Conservation (phyloP, 441 rosid species). For the Adansonia grandidieri region DNA sequence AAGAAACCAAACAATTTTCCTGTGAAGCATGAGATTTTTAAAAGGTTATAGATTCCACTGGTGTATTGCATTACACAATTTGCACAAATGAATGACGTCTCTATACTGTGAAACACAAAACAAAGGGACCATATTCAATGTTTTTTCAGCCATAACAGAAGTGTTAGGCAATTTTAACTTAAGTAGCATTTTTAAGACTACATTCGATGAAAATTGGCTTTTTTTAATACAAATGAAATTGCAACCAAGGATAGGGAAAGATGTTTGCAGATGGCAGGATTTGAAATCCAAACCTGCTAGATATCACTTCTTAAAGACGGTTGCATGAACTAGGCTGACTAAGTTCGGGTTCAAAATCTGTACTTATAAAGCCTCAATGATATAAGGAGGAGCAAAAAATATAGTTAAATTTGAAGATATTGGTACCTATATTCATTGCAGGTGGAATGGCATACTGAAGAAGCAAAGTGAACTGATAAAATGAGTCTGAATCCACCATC, state of each 20-base stretch:
- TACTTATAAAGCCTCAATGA: neutral
- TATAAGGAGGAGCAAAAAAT: neutral
- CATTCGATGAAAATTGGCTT: neutral
- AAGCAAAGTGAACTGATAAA: constrained; percentile 48
- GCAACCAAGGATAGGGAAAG: too few relatives aligned
- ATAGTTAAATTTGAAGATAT: neutral
- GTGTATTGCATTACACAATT: neutral
- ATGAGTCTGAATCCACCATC: constrained; percentile 33
- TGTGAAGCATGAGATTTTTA: too few relatives aligned
- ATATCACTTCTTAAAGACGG: too few relatives aligned
- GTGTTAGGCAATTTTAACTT: neutral
- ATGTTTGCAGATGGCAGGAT: too few relatives aligned
- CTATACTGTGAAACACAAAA: too few relatives aligned
- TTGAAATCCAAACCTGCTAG: too few relatives aligned
- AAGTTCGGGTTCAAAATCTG: too few relatives aligned
- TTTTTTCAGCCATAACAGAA: neutral
- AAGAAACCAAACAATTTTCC: too few relatives aligned
- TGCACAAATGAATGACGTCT: too few relatives aligned
- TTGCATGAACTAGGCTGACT: too few relatives aligned
- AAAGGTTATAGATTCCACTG: neutral
- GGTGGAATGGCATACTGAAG: constrained; percentile 56
- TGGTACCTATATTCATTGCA: constrained; percentile 40
- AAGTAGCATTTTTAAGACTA: neutral
- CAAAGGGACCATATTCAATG: neutral
- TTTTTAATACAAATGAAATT: too few relatives aligned